Base-by-base conservation (phyloP, 345 rosid genomes). In the Brassica nigra region DNA sequence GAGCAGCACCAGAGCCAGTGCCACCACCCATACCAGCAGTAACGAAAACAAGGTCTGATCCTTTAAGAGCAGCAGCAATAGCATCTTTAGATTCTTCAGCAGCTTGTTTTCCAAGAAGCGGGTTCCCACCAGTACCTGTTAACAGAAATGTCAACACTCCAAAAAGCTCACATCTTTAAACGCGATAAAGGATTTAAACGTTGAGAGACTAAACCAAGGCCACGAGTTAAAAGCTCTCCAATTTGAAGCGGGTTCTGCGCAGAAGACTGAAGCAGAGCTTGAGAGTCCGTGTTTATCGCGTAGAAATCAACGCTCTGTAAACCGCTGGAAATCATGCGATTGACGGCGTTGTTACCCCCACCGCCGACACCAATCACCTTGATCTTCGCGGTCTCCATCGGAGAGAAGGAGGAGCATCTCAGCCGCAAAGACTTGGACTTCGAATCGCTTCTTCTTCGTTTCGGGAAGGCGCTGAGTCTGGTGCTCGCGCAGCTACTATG, bases 1-100 rank as follows among this genome's bases (percentile, higher is more conserved):
- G 98, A 47, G 99, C 99, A 89, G 99, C 99, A 76, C 99, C 99
- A 8, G 99, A 95, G 7, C 99, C 99, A 16, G 99, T 95, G 9
- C 99, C 99, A 77, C 99, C 99, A 84, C 99, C 99, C 99, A 95
- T 95, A 80, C 99, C 99, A 33, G 98, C 97, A 20, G 99, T 91
- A 62, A 95, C 82, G 84, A 95, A 95, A 84, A 95, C 98, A 84
- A 95, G 98, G 83, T 95, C 98, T 30, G 99, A 95, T 66, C 99
- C 99, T 83, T 91, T 95, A 11, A 95, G 98, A 71, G 98, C 89
- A 87, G 83, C 84, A 39, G 96, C 94, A 68, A 95, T 95, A 31
- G 87, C 88, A 39, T 95, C 99, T 81, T 82, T 92, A 39, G 99
- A 95, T 82, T 95, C 99, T 84, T 92, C 99, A 1, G 99, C 99